Base-by-base conservation (phyloP, 306 rosid genomes). In the Rosa lucieae region DNA sequence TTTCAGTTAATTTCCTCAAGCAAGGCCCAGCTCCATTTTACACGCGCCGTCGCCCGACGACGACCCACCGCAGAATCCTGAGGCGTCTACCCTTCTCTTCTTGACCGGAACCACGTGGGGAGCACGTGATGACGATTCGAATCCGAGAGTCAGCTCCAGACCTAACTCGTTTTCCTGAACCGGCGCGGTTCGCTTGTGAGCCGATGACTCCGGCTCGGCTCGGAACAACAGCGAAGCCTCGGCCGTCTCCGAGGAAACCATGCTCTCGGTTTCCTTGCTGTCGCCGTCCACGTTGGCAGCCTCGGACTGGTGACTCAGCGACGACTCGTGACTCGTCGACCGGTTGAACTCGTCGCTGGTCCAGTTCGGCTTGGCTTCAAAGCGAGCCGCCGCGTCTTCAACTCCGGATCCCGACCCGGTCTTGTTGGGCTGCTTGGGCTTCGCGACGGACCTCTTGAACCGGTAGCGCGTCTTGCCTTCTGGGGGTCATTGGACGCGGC, bases 291-390 rank as follows among this genome's bases (percentile, higher is more conserved):
- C 82, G 69, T 86, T 86, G 59, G 76, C 87, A 6, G 87, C 87
- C 79, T 89, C 97, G 8, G 97, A 94, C 82, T 87, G 97, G 82
- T 92, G 99, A 75, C 97, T 94, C 78, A 92, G 86, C 58, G 98
- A 90, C 13, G 98, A 94, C 47, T 92, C 98, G 55, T 93, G 94
- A 46, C 98, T 94, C 26, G 84, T 87, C 5, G 97, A 84, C 78
- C 93, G 82, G 86, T 92, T 90, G 80, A 83, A 0, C 84, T 87
- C 90, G 0, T 76, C 85, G 10, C 72, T 79, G 2, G 77, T 62
- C 83, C 84, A 82, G 13, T 65, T 65, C 26, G 78, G 68, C 23
- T 58, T 77, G 9, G 65, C 42, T 40, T 40, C 72, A 40, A 40
- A 40, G 7, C 8, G 1, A 18, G 49, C 48, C 13, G 3, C 26